Percentiles rank a stretch among this genome's conserved stretches.
phyloP scores from a whole-genome alignment of 1,284 basidiomycete genomes.

The Salmacisia buchloeana region DNA sequence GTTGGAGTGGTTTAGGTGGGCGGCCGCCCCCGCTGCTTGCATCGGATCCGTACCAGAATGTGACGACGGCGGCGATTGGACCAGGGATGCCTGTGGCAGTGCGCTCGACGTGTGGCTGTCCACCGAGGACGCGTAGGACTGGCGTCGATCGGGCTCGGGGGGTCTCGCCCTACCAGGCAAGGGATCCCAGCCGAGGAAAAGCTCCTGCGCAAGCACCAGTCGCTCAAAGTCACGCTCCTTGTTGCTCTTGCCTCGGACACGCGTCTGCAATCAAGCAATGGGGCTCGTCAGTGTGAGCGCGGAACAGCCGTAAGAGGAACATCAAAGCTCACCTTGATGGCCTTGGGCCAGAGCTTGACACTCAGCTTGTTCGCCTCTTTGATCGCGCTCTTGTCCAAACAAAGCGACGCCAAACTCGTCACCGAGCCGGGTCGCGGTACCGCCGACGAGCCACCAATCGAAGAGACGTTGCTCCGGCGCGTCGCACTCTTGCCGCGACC shows the following conservation, averaged over 20 bases:
- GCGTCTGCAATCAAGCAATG: background rate
- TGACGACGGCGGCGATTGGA: conserved; percentile 7
- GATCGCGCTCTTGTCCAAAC: background rate
- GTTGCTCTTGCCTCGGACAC: conserved; percentile 13
- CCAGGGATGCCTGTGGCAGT: conserved; percentile 11
- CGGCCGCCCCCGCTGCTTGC: background rate
- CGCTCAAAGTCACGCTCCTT: conserved; percentile 32
- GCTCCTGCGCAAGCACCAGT: conserved; percentile 49
- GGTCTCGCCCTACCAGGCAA: conserved; percentile 9
- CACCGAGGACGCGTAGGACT: conserved; percentile 15
- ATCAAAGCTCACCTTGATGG: conserved; percentile 2
- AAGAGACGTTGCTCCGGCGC: background rate
- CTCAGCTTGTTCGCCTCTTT: conserved; percentile 6
- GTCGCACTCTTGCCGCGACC: background rate
- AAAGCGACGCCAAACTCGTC: background rate
- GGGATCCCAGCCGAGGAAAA: conserved; percentile 15
- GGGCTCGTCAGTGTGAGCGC: background rate
- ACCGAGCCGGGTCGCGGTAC: background rate
- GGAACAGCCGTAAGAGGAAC: no score
- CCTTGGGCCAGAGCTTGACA: conserved; percentile 5
- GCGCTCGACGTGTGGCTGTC: conserved; percentile 18
- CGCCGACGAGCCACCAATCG: background rate
- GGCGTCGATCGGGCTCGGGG: conserved; percentile 9
- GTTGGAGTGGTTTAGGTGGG: background rate
- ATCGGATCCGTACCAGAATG: conserved; percentile 17